Base-by-base conservation (phyloP, 2,329 filamentous ascomycete genomes). In the Apiospora marii region DNA sequence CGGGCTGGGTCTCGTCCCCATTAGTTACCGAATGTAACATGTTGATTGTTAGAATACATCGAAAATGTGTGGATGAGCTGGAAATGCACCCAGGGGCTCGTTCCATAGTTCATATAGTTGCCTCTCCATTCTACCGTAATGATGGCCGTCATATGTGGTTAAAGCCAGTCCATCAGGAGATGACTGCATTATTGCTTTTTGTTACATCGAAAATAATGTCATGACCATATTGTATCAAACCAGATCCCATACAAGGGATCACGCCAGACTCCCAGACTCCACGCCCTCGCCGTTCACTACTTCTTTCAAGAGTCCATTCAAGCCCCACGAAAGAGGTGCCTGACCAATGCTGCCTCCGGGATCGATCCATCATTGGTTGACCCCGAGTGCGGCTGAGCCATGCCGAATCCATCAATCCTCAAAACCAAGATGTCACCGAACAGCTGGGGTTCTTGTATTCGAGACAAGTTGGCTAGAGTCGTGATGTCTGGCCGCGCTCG, bases 341-440 rank as follows among this genome's bases (percentile, higher is more conserved):
- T 77, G 64, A 79, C 70, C 51, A 80, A 72, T 8, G 79, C 79
- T 34, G 74, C 71, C 6, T 77, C 71, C 0, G 79, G 79, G 16
- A 77, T 74, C 7, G 71, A 72, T 7, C 78, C 78, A n/a, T 80
- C 78, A 34, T 80, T 74, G 2, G 78, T 79, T 61, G 77, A 78
- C 49, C 72, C 68, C 37, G 79, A 80, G 67, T 80, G 79, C 13
- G 48, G n/a, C 58, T 80, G 78, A 4, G 77, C 78, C 75, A 79
- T 76, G 24, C 79, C 79, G 34, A 80, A 79, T 1, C 76, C 76
- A 46, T 79, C 76, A 53, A 80, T 79, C 2, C 77, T 71, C 24
- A 79, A 67, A 51, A 80, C 73, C 46, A 80, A 69, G 6, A 79
- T 74, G 48, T 75, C 75, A 24, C 74, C 75, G 30, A n/a, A 58